Base-by-base conservation (phyloP, 1,284 basidiomycete genomes). In the Apiotrichum sp. region DNA sequence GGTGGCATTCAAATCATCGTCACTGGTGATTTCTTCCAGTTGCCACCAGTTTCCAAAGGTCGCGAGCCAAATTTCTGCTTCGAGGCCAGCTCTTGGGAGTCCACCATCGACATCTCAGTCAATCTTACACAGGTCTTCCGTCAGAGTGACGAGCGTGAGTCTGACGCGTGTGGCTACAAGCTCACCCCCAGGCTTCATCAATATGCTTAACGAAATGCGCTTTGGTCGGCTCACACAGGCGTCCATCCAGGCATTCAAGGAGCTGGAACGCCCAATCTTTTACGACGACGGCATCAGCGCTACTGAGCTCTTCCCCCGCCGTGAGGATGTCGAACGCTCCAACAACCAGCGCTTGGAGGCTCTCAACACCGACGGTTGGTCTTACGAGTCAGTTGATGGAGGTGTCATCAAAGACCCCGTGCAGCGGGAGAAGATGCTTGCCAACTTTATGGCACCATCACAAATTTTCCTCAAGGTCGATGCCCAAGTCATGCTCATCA, bases 1-100 rank as follows among this genome's bases (percentile, higher is more conserved):
- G 95, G 96, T n/a, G 95, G 93, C 1, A 93, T 98, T 36, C 92
- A 95, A 80, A 78, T 99, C 58, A 83, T 93, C 59, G 81, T 96
- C 11, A 93, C 91, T 1, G 93, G 93, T 22, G 93, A 98, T 71
- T 98, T 98, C 77, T 96, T 91, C 77, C 93, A 99, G 74, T 80
- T 99, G 6, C 96, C 96, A 1, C 95, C 96, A 0, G 92, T 99
- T 6, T 80, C 81, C n/a, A 81, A 81, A 62, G 74, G 73, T 3
- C 70, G 75, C 3, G 50, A 60, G 46, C 71, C 79, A 9, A 80
- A 72, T 60, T 97, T 96, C 71, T 87, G 88, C 3, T 98, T 99
- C 69, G 92, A 99, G 67, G 90, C 92, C 6, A 77, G 83, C 35
- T 81, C 81, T 29, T 99, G 96, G 96, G 77, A 78, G n/a, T 76